Percentiles rank a stretch among this genome's conserved stretches.
Conservation (phyloP, 2,329 filamentous ascomycete species). For the Trichoderma breve region DNA sequence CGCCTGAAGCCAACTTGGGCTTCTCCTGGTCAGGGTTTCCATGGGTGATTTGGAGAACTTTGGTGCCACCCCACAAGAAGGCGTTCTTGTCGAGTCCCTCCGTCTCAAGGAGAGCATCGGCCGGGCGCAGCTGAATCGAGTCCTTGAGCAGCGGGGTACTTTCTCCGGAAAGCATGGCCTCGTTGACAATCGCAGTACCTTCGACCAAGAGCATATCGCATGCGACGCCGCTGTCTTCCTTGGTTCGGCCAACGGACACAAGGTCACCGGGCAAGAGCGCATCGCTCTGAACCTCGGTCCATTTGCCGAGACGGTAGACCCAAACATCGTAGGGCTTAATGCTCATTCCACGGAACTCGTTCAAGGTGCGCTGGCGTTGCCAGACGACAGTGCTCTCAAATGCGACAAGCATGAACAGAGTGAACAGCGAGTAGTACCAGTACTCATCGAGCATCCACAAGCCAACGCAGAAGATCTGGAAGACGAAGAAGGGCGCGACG, state of each 20-base stretch:
- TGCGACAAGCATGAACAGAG: slow-evolving; percentile 94
- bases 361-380: slow-evolving; percentile 94
- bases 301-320: slow-evolving; percentile 83
- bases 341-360: slow-evolving; percentile 97
- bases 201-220: slow-evolving; percentile 96
- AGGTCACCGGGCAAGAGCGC: slow-evolving; percentile 90
- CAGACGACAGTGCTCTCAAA: slow-evolving; percentile 99
- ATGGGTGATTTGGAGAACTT: slow-evolving; percentile 93
- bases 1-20: slow-evolving; percentile 69
- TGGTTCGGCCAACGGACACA: slow-evolving; percentile 87
- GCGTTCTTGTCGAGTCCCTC: slow-evolving; percentile 96
- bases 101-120: slow-evolving; percentile 74
- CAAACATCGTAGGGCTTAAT: slow-evolving; percentile 97
- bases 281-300: slow-evolving; percentile 86
- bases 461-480: slow-evolving; percentile 97
- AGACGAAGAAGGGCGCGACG: slow-evolving; percentile 98
- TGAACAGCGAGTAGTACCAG: slow-evolving; percentile 99
- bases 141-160: slow-evolving; percentile 97
- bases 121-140: slow-evolving; percentile 84
- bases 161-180: slow-evolving; percentile 98
- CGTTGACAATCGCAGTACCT: slow-evolving; percentile 95
- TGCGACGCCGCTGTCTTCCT: slow-evolving; percentile 94
- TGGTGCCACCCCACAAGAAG: slow-evolving; percentile 95
- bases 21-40: slow-evolving; percentile 74
- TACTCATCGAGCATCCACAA: slow-evolving; percentile 99